phyloP scores from a whole-genome alignment of 1,284 basidiomycete species.

The Neonothopanus nambi region DNA sequence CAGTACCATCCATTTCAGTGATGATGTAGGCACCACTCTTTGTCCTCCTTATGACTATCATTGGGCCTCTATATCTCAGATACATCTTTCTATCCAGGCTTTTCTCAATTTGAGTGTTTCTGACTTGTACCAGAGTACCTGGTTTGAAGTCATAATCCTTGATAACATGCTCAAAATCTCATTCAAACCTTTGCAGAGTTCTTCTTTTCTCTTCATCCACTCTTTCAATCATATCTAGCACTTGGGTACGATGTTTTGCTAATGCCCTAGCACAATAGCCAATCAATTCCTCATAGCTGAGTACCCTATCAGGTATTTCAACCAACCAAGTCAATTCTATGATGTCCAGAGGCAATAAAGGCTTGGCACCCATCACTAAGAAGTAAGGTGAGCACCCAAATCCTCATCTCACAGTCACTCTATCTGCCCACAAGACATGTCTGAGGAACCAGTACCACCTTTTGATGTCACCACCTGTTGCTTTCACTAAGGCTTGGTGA shows the following conservation, averaged over 20 bases:
- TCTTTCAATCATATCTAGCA: background rate
- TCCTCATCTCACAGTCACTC: no score
- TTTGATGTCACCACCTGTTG: no score
- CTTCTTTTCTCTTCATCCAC: slow-evolving; percentile 2
- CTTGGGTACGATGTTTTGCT: slow-evolving; percentile 6
- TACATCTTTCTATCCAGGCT: slow-evolving; percentile 13
- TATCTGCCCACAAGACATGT: no score
- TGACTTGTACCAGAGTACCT: slow-evolving; percentile 7
- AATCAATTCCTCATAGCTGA: background rate
- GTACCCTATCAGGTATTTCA: slow-evolving; percentile 5
- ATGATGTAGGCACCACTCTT: slow-evolving; percentile 9
- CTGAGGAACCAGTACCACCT: no score
- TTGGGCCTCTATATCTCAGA: slow-evolving; percentile 4
- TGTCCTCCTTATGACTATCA: slow-evolving; percentile 8
- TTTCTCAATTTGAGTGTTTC: slow-evolving; percentile 5
- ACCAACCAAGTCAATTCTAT: no score
- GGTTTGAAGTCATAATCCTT: slow-evolving; percentile 10
- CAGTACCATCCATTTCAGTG: slow-evolving; percentile 8
- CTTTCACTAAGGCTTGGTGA: no score
- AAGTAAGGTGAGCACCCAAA: no score
- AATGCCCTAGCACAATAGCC: slow-evolving; percentile 3
- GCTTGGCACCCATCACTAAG: no score
- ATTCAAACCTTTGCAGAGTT: slow-evolving; percentile 3
- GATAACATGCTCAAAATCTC: background rate
- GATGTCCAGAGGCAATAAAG: no score